These are phyloP conservation scores for Rubus parviflorus DNA, from an alignment of 306 rosid genomes.

Conservation along the genomic window DNA sequence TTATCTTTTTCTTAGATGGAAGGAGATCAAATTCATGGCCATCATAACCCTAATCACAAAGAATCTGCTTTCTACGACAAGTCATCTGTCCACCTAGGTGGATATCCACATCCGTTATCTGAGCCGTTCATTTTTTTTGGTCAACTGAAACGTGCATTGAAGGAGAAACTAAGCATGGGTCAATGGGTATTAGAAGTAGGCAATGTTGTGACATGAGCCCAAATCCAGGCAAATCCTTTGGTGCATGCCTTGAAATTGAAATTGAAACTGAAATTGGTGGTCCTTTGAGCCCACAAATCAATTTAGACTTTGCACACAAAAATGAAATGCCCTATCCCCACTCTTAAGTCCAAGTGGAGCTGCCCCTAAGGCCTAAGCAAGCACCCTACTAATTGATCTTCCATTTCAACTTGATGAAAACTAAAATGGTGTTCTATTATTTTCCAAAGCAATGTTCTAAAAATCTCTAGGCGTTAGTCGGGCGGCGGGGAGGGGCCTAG, in stretches of 20 bases:
- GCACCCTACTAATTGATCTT: neutral
- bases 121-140: too few species aligned
- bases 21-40: neutral
- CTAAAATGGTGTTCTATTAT: too few species aligned
- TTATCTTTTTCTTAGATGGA: neutral
- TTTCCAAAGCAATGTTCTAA: too few species aligned
- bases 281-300: neutral
- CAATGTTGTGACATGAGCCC: slow-evolving; percentile 7
- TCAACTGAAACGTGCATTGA: too few species aligned
- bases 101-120: too few species aligned
- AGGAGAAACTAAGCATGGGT: neutral
- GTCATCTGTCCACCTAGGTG: too few species aligned
- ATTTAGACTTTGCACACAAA: neutral
- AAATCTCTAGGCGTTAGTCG: too few species aligned
- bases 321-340: neutral
- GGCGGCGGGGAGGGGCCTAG: too few species aligned
- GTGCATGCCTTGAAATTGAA: neutral
- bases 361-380: neutral
- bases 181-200: neutral
- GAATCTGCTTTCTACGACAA: neutral
- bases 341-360: neutral
- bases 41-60: neutral
- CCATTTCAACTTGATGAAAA: neutral
- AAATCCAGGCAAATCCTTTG: neutral
- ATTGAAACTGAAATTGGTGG: neutral